Conservation (phyloP, 495 filamentous ascomycete species). For the Aspergillus asperescens region DNA sequence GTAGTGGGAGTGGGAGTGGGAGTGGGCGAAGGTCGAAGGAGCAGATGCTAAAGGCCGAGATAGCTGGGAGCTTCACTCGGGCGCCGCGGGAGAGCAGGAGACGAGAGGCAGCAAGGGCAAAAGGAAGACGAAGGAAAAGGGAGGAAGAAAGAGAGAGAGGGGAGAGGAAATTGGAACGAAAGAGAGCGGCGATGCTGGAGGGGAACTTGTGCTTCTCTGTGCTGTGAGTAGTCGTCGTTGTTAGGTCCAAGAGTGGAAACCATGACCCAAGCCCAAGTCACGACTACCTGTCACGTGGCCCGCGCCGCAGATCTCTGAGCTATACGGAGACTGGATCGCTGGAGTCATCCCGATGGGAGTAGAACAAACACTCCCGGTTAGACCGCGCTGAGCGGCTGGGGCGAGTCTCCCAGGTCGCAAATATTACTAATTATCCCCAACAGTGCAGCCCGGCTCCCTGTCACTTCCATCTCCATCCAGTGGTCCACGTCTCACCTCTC, state of each 20-base stretch:
- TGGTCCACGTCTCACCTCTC: neutral
- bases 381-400: no score
- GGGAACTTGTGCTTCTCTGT: slow-evolving; percentile 13
- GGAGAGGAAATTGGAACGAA: neutral
- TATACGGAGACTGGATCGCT: no score
- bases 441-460: no score
- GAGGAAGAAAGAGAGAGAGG: neutral
- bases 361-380: no score
- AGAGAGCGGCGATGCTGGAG: neutral
- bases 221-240: slow-evolving; percentile 10
- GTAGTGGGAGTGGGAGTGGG: neutral
- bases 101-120: slow-evolving; percentile 5
- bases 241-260: slow-evolving; percentile 8
- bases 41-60: slow-evolving; percentile 15
- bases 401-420: no score
- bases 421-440: no score
- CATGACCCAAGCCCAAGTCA: slow-evolving; percentile 17
- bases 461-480: no score
- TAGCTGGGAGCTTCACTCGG: slow-evolving; percentile 7
- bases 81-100: neutral
- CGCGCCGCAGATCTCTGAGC: slow-evolving; percentile 17
- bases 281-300: slow-evolving; percentile 38
- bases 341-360: no score
- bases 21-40: neutral
- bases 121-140: neutral